Base-by-base conservation (phyloP, 179 eudicot genomes). In the Beta corolliflora region DNA sequence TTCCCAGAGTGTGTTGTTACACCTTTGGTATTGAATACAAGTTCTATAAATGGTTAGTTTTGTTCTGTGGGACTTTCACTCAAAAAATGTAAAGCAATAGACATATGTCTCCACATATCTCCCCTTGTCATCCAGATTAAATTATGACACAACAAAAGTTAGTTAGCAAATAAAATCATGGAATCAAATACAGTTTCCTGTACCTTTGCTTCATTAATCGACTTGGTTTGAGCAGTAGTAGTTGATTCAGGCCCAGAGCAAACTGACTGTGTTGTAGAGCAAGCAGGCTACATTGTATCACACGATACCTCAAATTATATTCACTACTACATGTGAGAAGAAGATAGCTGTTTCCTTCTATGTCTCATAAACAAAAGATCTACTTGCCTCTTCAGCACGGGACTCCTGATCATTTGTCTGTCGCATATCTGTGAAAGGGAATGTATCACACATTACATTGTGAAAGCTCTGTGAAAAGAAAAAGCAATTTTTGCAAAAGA, bases 191-290 rank as follows among this genome's bases (percentile, higher is more conserved):
- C 48, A 53, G 58, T 31, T 50, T 75, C 53, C 18, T 67, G 21
- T 84, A 86, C 85, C 88, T 88, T 83, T 44, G 83, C 84, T 79
- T 77, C 79, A 23, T 69, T 56, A 21, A 7, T 53, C 25, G 53
- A 31, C 81, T 79, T 72, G 73, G 81, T 81, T 67, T 71, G 77
- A 75, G 71, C 77, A 83, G 87, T 82, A 52, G 77, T 69, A 21
- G 82, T 69, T 81, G 87, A 79, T 78, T 87, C 85, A 77, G 86
- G 87, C 66, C 76, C 88, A 7, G 75, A 86, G 64, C 77, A 77
- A 79, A 80, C 66, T 73, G 83, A 79, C 56, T 64, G 83, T 64
- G 84, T 83, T 50, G 87, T 81, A 56, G 88, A 82, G 76, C 80
- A 85, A 85, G 82, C 79, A 75, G 84, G 82, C 86, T 87, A 65